A percentile compares a stretch with the other conserved stretches of the same genome.
Evolutionary conservation across 2,329 filamentous ascomycete species (phyloP).

Genomic region (Ilyonectria destructans): DNA sequence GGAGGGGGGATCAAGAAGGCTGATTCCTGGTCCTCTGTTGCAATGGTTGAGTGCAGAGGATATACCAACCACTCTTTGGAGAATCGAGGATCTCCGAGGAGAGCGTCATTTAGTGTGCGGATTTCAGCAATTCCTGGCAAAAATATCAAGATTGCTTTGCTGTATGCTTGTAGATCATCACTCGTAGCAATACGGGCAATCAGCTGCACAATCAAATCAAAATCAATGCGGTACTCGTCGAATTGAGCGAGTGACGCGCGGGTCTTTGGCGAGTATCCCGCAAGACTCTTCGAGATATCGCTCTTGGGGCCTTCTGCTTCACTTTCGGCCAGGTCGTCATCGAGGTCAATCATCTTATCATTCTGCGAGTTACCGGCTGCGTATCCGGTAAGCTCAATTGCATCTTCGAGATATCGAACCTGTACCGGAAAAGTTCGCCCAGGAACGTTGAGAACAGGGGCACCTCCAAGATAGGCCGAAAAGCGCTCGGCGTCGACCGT

Average conservation of each 20-base stretch:
- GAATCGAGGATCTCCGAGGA: slow-evolving; percentile 84
- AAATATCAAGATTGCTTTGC: slow-evolving; percentile 94
- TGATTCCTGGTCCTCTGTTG: slow-evolving; percentile 95
- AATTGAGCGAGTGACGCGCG: slow-evolving; percentile 82
- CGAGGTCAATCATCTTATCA: slow-evolving; percentile 74
- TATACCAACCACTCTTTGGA: slow-evolving; percentile 86
- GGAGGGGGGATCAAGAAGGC: slow-evolving; percentile 89
- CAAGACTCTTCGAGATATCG: slow-evolving; percentile 76
- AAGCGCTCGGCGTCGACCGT: slow-evolving; percentile 95
- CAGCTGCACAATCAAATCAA: slow-evolving; percentile 86
- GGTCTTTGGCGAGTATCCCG: slow-evolving; percentile 83
- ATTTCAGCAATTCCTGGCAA: slow-evolving; percentile 96
- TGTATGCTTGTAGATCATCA: slow-evolving; percentile 78
- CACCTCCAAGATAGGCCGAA: slow-evolving; percentile 88
- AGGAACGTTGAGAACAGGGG: slow-evolving; percentile 91
- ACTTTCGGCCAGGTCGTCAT: slow-evolving; percentile 72
- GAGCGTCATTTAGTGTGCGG: slow-evolving; percentile 87
- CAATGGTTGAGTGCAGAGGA: slow-evolving; percentile 93
- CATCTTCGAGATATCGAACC: slow-evolving; percentile 92
- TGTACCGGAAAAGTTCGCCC: slow-evolving; percentile 95
- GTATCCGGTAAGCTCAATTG: slow-evolving; percentile 89
- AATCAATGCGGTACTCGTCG: slow-evolving; percentile 94
- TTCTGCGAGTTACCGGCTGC: slow-evolving; percentile 61
- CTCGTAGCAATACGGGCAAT: slow-evolving; percentile 83
- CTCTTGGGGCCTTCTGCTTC: slow-evolving; percentile 68